Conservation (phyloP, 306 rosid species). For the Hippophae rhamnoides region DNA sequence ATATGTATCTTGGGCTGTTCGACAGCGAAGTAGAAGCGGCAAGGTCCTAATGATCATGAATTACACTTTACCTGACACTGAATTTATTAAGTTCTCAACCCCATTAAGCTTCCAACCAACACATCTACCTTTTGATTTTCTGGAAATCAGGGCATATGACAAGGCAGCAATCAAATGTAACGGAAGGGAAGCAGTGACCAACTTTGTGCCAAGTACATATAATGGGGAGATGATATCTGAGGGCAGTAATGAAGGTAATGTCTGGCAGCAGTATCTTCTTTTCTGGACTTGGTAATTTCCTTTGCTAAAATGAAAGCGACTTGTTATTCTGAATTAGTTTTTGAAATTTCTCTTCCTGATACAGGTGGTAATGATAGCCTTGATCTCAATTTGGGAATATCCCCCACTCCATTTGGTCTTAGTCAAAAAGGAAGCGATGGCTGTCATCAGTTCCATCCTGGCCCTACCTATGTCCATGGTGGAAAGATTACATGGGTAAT, state of each 20-base stretch:
- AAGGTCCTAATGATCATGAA: slow-evolving; percentile 93
- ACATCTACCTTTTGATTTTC: slow-evolving; percentile 69
- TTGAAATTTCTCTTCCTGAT: slow-evolving; percentile 1
- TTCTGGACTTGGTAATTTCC: neutral
- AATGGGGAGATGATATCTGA: slow-evolving; percentile 53
- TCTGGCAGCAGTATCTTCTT: neutral
- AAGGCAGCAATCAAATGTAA: slow-evolving; percentile 93
- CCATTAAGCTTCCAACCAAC: slow-evolving; percentile 67
- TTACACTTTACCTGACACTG: slow-evolving; percentile 67
- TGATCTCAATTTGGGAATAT: slow-evolving; percentile 77
- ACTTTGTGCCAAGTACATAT: slow-evolving; percentile 80
- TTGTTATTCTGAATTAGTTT: neutral
- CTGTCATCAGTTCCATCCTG: slow-evolving; percentile 29
- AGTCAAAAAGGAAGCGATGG: slow-evolving; percentile 21
- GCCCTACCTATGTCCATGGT: slow-evolving; percentile 33
- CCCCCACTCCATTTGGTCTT: slow-evolving; percentile 43
- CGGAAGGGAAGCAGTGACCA: slow-evolving; percentile 96
- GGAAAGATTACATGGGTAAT: slow-evolving; percentile 46
- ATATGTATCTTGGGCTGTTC: slow-evolving; percentile 99
- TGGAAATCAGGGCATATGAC: slow-evolving; percentile 95
- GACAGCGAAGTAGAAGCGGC: slow-evolving; percentile 99
- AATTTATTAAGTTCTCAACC: slow-evolving; percentile 66
- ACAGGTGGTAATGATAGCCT: slow-evolving; percentile 48
- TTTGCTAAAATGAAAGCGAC: too few relatives aligned
- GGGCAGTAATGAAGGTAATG: slow-evolving; percentile 48